These are phyloP conservation scores for Chenopodium berlandieri DNA, from an alignment of 148 eudicot genomes.

Conservation along the genomic window DNA sequence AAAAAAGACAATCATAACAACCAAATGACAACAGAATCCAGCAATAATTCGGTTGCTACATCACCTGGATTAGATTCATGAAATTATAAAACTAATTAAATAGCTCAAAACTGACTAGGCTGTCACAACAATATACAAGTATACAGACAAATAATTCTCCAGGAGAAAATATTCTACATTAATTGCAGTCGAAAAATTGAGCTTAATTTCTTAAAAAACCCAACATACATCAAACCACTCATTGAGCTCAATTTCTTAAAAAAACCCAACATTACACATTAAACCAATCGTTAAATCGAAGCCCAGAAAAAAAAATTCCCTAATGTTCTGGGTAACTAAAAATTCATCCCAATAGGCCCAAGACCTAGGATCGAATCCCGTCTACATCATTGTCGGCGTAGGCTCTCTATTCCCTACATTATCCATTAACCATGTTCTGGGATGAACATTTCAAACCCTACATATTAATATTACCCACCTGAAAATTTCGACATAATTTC, in stretches of 20 bases:
- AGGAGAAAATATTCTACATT: not conserved
- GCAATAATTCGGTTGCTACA: conserved; percentile 13
- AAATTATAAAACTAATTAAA: not conserved
- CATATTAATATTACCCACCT: not conserved
- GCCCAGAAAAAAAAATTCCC: not conserved
- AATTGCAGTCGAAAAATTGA: not conserved
- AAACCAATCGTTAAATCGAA: not conserved
- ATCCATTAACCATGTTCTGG: no score
- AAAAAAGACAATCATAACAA: conserved; percentile 10
- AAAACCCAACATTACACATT: not conserved
- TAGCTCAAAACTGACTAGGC: not conserved
- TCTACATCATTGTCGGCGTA: not conserved
- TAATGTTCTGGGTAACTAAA: not conserved
- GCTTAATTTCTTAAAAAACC: not conserved
- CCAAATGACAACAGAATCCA: not conserved
- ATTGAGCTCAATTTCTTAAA: not conserved
- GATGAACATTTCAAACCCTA: not conserved
- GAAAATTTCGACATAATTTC: not conserved
- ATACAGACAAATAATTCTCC: not conserved
- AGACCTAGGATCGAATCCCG: not conserved
- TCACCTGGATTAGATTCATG: not conserved
- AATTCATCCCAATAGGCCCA: not conserved
- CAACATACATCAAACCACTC: no score
- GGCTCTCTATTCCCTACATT: no score
- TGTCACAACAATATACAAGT: not conserved